A percentile compares a stretch with the other conserved stretches of the same genome.
Conservation (phyloP, 2,329 filamentous ascomycete species). For the Myriosclerotinia scirpicola region DNA sequence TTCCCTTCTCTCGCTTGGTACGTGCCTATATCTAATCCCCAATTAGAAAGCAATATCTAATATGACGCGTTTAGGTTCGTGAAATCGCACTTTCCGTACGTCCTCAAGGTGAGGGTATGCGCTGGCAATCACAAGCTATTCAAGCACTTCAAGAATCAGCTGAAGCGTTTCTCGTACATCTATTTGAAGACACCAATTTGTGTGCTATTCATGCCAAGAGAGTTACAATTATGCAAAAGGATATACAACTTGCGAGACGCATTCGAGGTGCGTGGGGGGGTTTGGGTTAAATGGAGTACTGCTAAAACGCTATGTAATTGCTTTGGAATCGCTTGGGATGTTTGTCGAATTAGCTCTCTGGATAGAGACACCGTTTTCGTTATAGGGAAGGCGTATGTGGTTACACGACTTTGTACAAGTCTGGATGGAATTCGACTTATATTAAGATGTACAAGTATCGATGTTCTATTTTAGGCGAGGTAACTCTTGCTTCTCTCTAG, state of each 20-base stretch:
- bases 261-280: slow-evolving; percentile 79
- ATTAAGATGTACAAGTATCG: background rate
- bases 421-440: slow-evolving; percentile 7
- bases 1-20: slow-evolving; percentile 77
- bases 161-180: slow-evolving; percentile 92
- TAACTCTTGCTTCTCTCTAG: background rate
- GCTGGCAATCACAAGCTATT: slow-evolving; percentile 96
- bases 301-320: background rate
- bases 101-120: slow-evolving; percentile 65
- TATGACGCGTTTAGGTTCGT: slow-evolving; percentile 51
- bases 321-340: slow-evolving; percentile 5
- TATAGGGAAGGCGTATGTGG: slow-evolving; percentile 12
- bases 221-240: slow-evolving; percentile 97
- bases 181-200: slow-evolving; percentile 96
- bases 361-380: background rate
- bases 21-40: slow-evolving; percentile 13
- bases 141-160: slow-evolving; percentile 90
- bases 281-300: slow-evolving; percentile 46
- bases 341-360: slow-evolving; percentile 12
- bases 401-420: slow-evolving; percentile 6
- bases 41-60: background rate
- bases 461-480: slow-evolving; percentile 1
- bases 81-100: slow-evolving; percentile 70
- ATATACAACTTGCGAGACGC: slow-evolving; percentile 86
- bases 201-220: slow-evolving; percentile 96